These are phyloP conservation scores for Aspergillus tanneri DNA, from an alignment of 2,329 filamentous ascomycete genomes.

Conservation along the genomic window DNA sequence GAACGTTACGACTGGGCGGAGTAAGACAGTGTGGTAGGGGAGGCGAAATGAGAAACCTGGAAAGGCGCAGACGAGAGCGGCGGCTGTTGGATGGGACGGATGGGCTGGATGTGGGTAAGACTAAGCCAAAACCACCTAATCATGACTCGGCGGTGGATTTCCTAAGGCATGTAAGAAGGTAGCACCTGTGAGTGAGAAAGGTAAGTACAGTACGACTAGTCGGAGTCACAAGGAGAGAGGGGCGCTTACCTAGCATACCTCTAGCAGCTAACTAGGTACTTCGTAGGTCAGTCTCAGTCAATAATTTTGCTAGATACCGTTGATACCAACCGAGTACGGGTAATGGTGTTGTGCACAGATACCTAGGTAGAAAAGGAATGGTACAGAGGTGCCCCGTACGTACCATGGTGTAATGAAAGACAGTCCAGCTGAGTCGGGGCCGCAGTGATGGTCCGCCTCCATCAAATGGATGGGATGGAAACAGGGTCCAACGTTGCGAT, in stretches of 20 bases:
- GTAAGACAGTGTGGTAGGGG: constrained; percentile 5
- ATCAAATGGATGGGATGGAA: neutral
- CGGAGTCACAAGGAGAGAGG: constrained; percentile 8
- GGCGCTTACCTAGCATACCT: too few relatives aligned
- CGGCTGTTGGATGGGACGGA: constrained; percentile 7
- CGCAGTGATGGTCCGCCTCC: neutral
- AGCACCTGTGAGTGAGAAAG: constrained; percentile 1
- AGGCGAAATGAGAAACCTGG: constrained; percentile 4
- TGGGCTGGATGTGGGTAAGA: constrained; percentile 5
- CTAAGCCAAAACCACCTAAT: constrained; percentile 5
- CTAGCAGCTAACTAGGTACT: too few relatives aligned
- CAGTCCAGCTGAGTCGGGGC: too few relatives aligned
- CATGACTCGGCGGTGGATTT: constrained; percentile 6
- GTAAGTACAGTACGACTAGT: constrained; percentile 1
- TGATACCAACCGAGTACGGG: too few relatives aligned
- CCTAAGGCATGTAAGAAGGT: neutral
- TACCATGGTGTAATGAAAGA: too few relatives aligned
- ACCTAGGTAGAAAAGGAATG: too few relatives aligned
- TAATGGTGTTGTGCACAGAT: too few relatives aligned
- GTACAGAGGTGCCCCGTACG: too few relatives aligned
- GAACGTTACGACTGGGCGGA: constrained; percentile 12
- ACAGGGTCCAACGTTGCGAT: constrained; percentile 5
- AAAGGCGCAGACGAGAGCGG: constrained; percentile 6
- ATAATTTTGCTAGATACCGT: too few relatives aligned
- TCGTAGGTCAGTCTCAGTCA: too few relatives aligned